Percentiles rank a stretch among this genome's conserved stretches.
Evolutionary conservation across 2,329 filamentous ascomycete genomes (phyloP).

Genomic region (Colletotrichum karsti): DNA sequence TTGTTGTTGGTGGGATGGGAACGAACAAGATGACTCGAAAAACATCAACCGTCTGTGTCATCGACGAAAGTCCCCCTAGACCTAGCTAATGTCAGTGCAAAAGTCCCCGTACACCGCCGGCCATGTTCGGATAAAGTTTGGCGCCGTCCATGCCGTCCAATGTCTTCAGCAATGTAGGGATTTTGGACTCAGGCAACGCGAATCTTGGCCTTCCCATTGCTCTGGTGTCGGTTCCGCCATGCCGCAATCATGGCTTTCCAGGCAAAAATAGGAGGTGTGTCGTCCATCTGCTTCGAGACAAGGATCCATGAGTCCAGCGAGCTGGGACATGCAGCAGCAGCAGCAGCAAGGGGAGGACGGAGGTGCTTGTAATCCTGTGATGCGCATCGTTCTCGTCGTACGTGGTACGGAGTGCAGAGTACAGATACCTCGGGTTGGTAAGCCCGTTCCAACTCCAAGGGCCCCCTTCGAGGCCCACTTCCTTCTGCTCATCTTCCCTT

Average conservation of each 20-base stretch:
- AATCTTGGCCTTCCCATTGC: conserved; percentile 5
- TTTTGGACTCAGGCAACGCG: background rate
- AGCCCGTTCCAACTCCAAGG: background rate
- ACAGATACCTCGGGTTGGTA: background rate
- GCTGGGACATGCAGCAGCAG: conserved; percentile 7
- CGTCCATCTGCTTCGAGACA: background rate
- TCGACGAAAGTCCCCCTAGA: background rate
- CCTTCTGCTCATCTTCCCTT: conserved; percentile 10
- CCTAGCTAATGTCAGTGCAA: conserved; percentile 4
- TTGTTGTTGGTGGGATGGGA: too few species aligned
- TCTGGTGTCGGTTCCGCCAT: background rate
- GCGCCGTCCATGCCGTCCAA: conserved; percentile 15
- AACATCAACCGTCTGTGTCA: background rate
- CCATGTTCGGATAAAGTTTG: conserved; percentile 28
- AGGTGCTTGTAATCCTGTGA: background rate
- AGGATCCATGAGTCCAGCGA: background rate
- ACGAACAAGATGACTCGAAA: conserved; percentile 1
- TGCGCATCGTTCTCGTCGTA: background rate
- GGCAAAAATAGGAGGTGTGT: background rate
- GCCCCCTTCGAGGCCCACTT: conserved; percentile 12
- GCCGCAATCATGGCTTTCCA: background rate
- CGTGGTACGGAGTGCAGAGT: too few species aligned
- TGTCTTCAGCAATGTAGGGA: background rate
- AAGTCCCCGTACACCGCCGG: conserved; percentile 7
- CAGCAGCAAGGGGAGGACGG: conserved; percentile 2